Evolutionary conservation across 306 rosid genomes (phyloP).

Genomic region (Vigna unguiculata): DNA sequence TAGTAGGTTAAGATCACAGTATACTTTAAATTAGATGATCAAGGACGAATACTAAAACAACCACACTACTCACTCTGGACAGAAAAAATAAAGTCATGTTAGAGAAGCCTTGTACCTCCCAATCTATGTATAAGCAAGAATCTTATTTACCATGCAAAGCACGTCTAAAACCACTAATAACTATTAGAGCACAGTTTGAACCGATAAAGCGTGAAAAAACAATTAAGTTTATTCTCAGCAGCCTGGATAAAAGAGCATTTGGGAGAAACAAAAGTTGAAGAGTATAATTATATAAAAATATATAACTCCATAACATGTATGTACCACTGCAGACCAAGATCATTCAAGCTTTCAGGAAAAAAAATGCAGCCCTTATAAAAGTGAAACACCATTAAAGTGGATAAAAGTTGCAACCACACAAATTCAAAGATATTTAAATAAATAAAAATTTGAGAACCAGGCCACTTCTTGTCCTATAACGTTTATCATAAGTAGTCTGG

Average conservation of each 20-base stretch:
- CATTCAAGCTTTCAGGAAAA: slow-evolving; percentile 27
- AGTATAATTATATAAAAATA: not conserved
- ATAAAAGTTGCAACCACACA: slow-evolving; percentile 29
- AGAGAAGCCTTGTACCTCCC: not conserved
- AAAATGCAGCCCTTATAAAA: slow-evolving; percentile 3
- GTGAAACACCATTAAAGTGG: slow-evolving; percentile 4
- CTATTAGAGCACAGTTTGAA: slow-evolving; percentile 25
- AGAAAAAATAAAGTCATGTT: not conserved
- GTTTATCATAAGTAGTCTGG: not conserved
- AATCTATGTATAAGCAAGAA: slow-evolving; percentile 19
- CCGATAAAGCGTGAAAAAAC: not conserved
- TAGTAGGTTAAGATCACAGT: not conserved
- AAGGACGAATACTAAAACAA: not conserved
- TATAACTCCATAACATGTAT: not conserved
- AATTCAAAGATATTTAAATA: slow-evolving; percentile 20
- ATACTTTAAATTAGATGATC: not conserved
- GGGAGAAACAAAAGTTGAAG: not conserved
- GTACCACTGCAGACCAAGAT: slow-evolving; percentile 14
- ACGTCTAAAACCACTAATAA: slow-evolving; percentile 23
- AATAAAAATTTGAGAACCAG: slow-evolving; percentile 1
- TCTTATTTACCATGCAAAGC: slow-evolving; percentile 28
- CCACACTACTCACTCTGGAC: not conserved
- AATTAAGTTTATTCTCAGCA: not conserved
- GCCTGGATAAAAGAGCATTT: not conserved
- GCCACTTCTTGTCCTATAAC: slow-evolving; percentile 19